phyloP scores from a whole-genome alignment of 2,329 filamentous ascomycete species.

The Hypocrella siamensis region DNA sequence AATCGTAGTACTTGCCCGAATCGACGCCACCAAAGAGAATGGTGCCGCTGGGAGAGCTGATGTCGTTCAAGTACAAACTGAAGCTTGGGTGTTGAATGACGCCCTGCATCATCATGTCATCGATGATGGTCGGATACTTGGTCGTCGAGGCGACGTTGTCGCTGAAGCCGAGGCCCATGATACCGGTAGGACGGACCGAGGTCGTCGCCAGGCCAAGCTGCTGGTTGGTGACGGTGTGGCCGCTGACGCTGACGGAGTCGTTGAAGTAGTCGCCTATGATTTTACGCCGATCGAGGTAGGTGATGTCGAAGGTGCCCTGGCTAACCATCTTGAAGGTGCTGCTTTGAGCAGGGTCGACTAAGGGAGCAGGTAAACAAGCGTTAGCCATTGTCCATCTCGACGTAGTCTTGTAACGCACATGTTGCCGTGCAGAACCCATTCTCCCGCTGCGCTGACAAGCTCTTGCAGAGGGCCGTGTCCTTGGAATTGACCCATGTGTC shows the following conservation, averaged over 20 bases:
- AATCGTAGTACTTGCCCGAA: slow-evolving; percentile 52
- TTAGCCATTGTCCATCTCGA: neutral
- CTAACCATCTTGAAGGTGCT: slow-evolving; percentile 29
- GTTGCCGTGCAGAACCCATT: neutral
- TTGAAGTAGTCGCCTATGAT: slow-evolving; percentile 41
- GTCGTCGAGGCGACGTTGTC: slow-evolving; percentile 27
- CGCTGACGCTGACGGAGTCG: slow-evolving; percentile 37
- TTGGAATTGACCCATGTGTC: slow-evolving; percentile 47
- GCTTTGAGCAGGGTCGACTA: slow-evolving; percentile 27
- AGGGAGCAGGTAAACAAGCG: neutral
- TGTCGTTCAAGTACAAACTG: slow-evolving; percentile 54
- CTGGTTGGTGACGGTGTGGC: slow-evolving; percentile 28
- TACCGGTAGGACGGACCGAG: slow-evolving; percentile 34
- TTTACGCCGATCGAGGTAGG: slow-evolving; percentile 41
- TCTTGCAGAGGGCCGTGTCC: slow-evolving; percentile 43
- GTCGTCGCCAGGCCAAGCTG: slow-evolving; percentile 38
- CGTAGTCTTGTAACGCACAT: neutral
- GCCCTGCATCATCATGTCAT: slow-evolving; percentile 45
- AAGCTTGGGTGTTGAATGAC: slow-evolving; percentile 49
- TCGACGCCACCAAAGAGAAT: slow-evolving; percentile 73
- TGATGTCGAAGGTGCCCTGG: slow-evolving; percentile 36
- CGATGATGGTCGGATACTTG: slow-evolving; percentile 43
- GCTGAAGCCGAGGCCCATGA: slow-evolving; percentile 44
- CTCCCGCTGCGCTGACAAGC: slow-evolving; percentile 15
- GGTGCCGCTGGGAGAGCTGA: slow-evolving; percentile 46